Percentiles rank a stretch among this genome's conserved stretches.
These are phyloP conservation scores for Atkinsonella hypoxylon DNA, from an alignment of 2,329 filamentous ascomycete genomes.

Conservation along the genomic window DNA sequence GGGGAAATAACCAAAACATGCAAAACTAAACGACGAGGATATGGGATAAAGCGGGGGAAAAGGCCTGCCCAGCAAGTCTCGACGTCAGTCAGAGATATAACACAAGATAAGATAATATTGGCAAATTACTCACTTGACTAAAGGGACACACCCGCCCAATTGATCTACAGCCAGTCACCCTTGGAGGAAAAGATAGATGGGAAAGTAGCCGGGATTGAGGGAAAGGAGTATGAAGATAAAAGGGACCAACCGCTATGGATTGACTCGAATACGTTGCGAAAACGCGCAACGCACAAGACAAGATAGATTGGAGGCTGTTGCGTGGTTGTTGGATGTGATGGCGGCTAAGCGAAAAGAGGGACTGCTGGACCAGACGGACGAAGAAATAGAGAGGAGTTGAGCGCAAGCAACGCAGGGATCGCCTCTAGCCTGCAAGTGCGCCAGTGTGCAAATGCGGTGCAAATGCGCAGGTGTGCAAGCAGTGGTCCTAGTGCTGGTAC, in stretches of 20 bases:
- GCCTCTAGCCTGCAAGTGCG: too few relatives aligned
- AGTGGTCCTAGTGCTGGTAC: too few relatives aligned
- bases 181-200: neutral
- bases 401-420: too few relatives aligned
- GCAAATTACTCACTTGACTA: neutral
- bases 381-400: too few relatives aligned
- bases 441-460: too few relatives aligned
- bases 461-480: too few relatives aligned
- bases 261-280: neutral
- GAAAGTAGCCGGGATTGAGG: neutral
- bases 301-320: neutral
- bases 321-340: neutral
- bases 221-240: too few relatives aligned
- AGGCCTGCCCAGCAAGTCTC: slow-evolving; percentile 1
- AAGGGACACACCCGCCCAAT: neutral
- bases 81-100: slow-evolving; percentile 5
- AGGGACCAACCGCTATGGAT: neutral
- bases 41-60: too few relatives aligned
- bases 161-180: neutral
- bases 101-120: neutral
- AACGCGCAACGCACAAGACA: neutral
- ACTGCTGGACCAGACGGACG: too few relatives aligned
- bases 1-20: slow-evolving; percentile 18
- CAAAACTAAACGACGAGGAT: slow-evolving; percentile 11
- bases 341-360: neutral